These are phyloP conservation scores for Hygrocybe punicea DNA, from an alignment of 768 basidiomycete species.

Conservation along the genomic window DNA sequence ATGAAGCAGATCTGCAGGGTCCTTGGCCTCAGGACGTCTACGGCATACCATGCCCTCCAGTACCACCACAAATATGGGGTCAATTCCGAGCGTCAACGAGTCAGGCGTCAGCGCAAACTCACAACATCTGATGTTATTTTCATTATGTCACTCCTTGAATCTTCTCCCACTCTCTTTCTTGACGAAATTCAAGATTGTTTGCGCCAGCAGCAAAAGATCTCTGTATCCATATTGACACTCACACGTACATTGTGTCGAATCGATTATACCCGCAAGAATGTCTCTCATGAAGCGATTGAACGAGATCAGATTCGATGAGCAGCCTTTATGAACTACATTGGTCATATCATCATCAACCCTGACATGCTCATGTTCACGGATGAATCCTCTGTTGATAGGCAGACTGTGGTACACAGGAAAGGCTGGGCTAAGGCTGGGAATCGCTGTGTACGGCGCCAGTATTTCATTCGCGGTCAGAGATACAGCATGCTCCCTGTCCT, in stretches of 20 bases:
- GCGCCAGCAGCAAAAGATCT: not conserved
- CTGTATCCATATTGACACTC: not conserved
- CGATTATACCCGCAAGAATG: not conserved
- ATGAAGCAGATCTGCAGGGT: too few species aligned
- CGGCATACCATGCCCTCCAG: too few species aligned
- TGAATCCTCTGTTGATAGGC: slow-evolving; percentile 26
- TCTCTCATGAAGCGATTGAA: not conserved
- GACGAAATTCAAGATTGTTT: not conserved
- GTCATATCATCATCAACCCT: not conserved
- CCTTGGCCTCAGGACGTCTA: too few species aligned
- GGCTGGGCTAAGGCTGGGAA: slow-evolving; percentile 18
- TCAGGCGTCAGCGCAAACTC: too few species aligned
- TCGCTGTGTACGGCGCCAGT: slow-evolving; percentile 18
- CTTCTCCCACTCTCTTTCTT: slow-evolving; percentile 1
- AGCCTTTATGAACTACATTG: slow-evolving; percentile 4
- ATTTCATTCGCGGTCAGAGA: slow-evolving; percentile 24
- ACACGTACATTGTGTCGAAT: not conserved
- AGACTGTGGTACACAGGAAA: slow-evolving; percentile 13
- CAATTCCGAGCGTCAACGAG: too few species aligned
- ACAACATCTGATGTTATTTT: too few species aligned
- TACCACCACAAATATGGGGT: too few species aligned
- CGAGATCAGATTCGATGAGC: not conserved
- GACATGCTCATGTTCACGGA: slow-evolving; percentile 20
- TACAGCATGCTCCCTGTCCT: slow-evolving; percentile 31
- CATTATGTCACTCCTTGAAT: not conserved